Evolutionary conservation across 768 basidiomycete genomes (phyloP), one percentile per base, ranked within the genome.

Genomic region (Paxillus ammoniavirescens): DNA sequence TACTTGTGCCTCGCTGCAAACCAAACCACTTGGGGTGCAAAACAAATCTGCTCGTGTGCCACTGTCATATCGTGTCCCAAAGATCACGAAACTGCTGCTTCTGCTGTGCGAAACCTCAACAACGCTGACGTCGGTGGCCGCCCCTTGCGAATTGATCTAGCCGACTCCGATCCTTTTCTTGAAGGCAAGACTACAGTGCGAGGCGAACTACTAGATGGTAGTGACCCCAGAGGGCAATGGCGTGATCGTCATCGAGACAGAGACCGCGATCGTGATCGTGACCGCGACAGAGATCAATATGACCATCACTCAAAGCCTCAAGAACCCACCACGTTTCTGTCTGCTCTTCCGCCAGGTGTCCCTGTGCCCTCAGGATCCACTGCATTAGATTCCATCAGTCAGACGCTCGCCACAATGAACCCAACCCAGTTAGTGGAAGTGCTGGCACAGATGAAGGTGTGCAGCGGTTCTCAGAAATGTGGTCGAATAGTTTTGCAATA

Each of bases 391-490:
- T 78, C 80, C 51, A 98, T 98, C 67, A 92, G 83, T 66, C 82
- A 89, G 65, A 89, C 87, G 3, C 78, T 99, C 42, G 95, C 89
- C 40, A 83, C 77, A 28, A 90, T 96, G 77, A 82, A 83, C 50
- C 91, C 93, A 0, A 79, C 76, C 37, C 91, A 96, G 65, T 75
- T 96, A 57, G 84, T 95, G 73, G 96, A 99, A 72, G 89, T 98
- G 8, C 75, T 99, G 60, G 89, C 89, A n/a, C 93, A 97, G 70
- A 95, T 96, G 89, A 98, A 98, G 87, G 97, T 95, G 68, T 65
- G 79, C 72, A 48, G 45, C 49, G 56, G 46, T 61, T 61, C 38
- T 54, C 50, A 49, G 50, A 58, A 63, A 61, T 53, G 13, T 63
- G 52, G 48, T 50, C 42, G 40, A 54, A 52, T 51, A 65, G 43